Evolutionary conservation across 306 rosid species (phyloP).

Genomic region (Malus asiatica): DNA sequence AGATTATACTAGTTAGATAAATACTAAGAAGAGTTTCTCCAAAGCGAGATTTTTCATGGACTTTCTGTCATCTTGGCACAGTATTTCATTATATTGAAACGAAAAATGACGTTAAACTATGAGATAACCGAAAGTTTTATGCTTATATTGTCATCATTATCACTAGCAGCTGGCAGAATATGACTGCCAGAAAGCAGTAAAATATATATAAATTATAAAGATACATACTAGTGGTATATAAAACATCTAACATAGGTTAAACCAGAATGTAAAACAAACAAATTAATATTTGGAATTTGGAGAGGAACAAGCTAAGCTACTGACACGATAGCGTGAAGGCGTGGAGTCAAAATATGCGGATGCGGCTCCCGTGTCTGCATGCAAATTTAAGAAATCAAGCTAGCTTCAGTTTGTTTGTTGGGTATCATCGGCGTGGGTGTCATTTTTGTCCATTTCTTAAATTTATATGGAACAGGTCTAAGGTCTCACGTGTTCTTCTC

Average conservation of each 20-base stretch:
- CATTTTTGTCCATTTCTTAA: no score
- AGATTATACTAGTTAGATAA: neutral
- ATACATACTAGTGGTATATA: neutral
- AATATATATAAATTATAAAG: neutral
- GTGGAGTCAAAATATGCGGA: slow-evolving; percentile 1
- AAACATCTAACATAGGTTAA: no score
- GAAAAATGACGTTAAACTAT: no score
- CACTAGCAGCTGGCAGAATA: neutral
- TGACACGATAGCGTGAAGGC: neutral
- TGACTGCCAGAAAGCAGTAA: neutral
- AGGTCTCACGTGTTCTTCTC: no score
- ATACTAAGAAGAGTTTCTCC: no score
- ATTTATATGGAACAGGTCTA: no score
- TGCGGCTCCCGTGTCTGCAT: neutral
- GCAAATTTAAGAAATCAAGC: no score
- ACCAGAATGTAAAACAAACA: neutral
- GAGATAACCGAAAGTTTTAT: no score
- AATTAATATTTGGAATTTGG: neutral
- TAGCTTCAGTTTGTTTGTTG: no score
- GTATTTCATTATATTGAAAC: no score
- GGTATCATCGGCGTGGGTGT: no score
- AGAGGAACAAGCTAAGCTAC: neutral
- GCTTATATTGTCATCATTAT: neutral
- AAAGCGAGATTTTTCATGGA: no score
- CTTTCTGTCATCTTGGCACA: fast-evolving